phyloP scores from a whole-genome alignment of 2,329 filamentous ascomycete species.

The Drechslera avenae region DNA sequence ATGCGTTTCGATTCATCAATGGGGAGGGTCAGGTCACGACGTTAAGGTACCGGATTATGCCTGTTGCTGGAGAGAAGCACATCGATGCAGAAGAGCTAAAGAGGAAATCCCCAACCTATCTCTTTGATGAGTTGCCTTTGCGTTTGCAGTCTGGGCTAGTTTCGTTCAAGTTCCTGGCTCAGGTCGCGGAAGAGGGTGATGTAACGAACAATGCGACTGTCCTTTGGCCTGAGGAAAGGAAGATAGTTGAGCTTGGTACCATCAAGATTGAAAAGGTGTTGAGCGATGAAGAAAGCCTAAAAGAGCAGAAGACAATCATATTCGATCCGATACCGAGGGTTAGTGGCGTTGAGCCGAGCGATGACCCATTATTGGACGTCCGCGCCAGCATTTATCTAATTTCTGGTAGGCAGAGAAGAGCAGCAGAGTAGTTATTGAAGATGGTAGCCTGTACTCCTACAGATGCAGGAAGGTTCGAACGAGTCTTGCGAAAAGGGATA shows the following conservation, averaged over 20 bases:
- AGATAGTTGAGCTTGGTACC: conserved; percentile 58
- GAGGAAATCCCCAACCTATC: conserved; percentile 50
- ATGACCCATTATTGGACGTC: conserved; percentile 62
- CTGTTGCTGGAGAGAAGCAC: conserved; percentile 50
- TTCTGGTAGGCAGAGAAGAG: conserved; percentile 59
- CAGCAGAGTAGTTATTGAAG: conserved; percentile 34
- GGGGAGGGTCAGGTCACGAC: conserved; percentile 51
- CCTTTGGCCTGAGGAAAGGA: conserved; percentile 60
- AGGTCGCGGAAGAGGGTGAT: conserved; percentile 58
- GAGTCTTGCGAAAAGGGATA: neutral
- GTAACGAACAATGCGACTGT: conserved; percentile 55
- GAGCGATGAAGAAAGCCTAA: conserved; percentile 48
- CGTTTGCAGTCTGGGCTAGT: conserved; percentile 47
- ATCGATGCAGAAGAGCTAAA: conserved; percentile 49
- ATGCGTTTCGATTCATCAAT: conserved; percentile 55
- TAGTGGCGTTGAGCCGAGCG: conserved; percentile 58
- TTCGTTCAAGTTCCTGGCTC: conserved; percentile 56
- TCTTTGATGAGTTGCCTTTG: conserved; percentile 56
- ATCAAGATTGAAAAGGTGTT: conserved; percentile 53
- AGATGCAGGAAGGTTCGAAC: conserved; percentile 11
- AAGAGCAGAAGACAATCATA: conserved; percentile 59
- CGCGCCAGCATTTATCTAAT: conserved; percentile 62
- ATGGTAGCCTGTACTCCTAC: neutral
- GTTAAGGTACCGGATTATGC: conserved; percentile 58
- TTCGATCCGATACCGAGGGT: conserved; percentile 64